phyloP scores from a whole-genome alignment of 441 rosid genomes.

The Raphanus hybrid region DNA sequence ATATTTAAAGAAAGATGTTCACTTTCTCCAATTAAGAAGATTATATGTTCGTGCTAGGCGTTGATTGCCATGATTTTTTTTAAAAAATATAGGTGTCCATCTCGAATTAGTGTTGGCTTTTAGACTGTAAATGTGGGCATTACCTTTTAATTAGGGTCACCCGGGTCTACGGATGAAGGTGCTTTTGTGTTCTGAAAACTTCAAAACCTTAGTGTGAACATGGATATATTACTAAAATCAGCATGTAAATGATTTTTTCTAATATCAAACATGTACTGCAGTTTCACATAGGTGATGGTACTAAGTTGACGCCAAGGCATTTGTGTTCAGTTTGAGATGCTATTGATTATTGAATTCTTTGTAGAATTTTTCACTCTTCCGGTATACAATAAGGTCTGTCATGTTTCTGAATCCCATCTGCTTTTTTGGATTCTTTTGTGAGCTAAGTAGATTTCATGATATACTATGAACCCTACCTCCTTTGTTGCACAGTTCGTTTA shows the following conservation, averaged over 20 bases:
- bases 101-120: slow-evolving; percentile 93
- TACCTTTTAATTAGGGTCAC: slow-evolving; percentile 79
- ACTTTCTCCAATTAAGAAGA: slow-evolving; percentile 49
- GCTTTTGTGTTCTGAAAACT: slow-evolving; percentile 66
- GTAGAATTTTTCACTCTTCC: too few species aligned
- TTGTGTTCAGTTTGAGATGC: too few species aligned
- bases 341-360: too few species aligned
- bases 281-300: slow-evolving; percentile 8
- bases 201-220: slow-evolving; percentile 58
- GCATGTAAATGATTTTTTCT: neutral
- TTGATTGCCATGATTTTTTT: slow-evolving; percentile 78
- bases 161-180: slow-evolving; percentile 85
- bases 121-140: slow-evolving; percentile 92
- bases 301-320: too few species aligned
- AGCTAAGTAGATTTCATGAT: slow-evolving; percentile 47
- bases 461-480: slow-evolving; percentile 51
- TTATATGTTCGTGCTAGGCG: slow-evolving; percentile 68
- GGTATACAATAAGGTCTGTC: neutral
- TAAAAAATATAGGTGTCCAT: slow-evolving; percentile 82
- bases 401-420: slow-evolving; percentile 13
- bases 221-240: slow-evolving; percentile 48
- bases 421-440: slow-evolving; percentile 14
- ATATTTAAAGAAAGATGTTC: slow-evolving; percentile 43
- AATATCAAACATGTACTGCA: neutral
- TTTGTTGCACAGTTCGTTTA: slow-evolving; percentile 55